Evolutionary conservation across 495 filamentous ascomycete genomes (phyloP), one percentile per base, ranked within the genome.

Genomic region (Alectoria sarmentosa): DNA sequence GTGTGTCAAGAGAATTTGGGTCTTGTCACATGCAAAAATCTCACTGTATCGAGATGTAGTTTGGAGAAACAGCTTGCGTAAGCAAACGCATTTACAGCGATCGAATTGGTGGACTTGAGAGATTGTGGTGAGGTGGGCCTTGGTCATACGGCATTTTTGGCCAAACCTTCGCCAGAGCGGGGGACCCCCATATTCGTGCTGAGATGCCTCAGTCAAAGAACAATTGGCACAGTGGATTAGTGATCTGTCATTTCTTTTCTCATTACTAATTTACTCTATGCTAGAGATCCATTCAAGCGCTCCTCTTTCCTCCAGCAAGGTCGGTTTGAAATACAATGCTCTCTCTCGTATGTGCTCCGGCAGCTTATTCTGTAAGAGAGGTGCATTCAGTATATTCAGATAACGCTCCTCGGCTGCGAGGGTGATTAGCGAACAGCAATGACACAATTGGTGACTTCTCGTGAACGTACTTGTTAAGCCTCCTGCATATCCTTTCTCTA

Each of bases 351-450:
- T 65, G 57, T 67, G 69, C 36, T 69, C 65, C 19, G 67, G 67
- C 0, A 71, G 69, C 65, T 71, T 71, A 23, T 69, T 69, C 55
- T 69, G 65, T 5, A 71, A 38, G 1, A 54, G 26, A 1, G 61
- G 65, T 11, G 54, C 32, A 58, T 65, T 69, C 28, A 71, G 63
- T 13, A 69, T 65, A 42, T 38, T 49, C 34, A 63, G 32, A 44
- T 67, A 71, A 2, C 67, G 64, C 8, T 69, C 59, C n/a, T 64
- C 41, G 28, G 65, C 69, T 71, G 23, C 39, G 9, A 26, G 17
- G 6, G 28, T 58, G 21, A 26, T 64, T 10, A 64, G 62, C 28
- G 1, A 48, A 58, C 19, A 36, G 13, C 64, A 26, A 48, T 23
- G 39, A 39, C n/a, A 5, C 19, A 32, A 37, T 11, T 7, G 56